These are phyloP conservation scores for Nyssa sinensis DNA, from an alignment of 148 eudicot species.

Conservation along the genomic window DNA sequence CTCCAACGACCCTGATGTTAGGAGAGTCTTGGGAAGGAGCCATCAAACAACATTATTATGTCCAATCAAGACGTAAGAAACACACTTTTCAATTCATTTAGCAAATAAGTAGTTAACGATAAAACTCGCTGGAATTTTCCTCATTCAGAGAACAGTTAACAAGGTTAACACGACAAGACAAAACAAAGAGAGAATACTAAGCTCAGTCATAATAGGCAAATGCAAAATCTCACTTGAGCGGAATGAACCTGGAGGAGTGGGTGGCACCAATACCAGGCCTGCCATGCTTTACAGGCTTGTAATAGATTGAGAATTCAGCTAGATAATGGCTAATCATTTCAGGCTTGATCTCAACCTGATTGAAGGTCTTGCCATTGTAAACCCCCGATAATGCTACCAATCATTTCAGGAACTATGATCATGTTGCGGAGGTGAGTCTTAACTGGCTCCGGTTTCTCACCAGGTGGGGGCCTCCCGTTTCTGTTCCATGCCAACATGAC, in stretches of 20 bases:
- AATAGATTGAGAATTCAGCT: slow-evolving; percentile 74
- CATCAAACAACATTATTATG: not conserved
- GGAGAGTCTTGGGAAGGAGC: no score
- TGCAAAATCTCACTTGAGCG: slow-evolving; percentile 49
- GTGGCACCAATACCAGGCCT: slow-evolving; percentile 91
- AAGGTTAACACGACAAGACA: not conserved
- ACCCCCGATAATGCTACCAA: slow-evolving; percentile 70
- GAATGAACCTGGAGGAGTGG: slow-evolving; percentile 86
- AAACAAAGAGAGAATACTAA: not conserved
- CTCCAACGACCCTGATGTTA: no score
- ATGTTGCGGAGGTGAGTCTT: slow-evolving; percentile 70
- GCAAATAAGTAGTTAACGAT: not conserved
- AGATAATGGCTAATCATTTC: slow-evolving; percentile 81
- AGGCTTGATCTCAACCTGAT: slow-evolving; percentile 69
- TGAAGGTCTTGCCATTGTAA: slow-evolving; percentile 77
- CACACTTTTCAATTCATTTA: not conserved
- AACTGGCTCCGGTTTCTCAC: slow-evolving; percentile 63
- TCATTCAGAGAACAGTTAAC: not conserved
- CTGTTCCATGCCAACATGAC: slow-evolving; percentile 23
- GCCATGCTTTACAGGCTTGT: slow-evolving; percentile 87
- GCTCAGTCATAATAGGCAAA: not conserved
- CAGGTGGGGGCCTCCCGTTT: slow-evolving; percentile 73
- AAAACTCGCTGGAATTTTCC: not conserved
- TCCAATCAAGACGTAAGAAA: no score
- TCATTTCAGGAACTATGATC: slow-evolving; percentile 79